These are phyloP conservation scores for Claviceps sp. DNA, from an alignment of 2,329 filamentous ascomycete genomes.

Conservation along the genomic window DNA sequence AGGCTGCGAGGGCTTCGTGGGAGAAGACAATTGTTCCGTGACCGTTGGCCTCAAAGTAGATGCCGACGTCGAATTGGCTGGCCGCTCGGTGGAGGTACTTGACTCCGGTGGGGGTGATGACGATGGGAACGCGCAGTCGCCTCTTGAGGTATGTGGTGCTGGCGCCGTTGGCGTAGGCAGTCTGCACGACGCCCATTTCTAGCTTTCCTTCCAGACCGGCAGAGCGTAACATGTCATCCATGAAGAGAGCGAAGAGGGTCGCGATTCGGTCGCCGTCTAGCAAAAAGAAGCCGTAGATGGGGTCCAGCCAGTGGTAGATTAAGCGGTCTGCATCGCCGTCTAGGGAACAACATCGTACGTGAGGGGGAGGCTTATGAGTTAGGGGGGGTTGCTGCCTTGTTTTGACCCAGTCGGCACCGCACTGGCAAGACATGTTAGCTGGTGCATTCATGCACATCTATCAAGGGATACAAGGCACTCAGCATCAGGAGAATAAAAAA, in stretches of 20 bases:
- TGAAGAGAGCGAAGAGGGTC: conserved; percentile 84
- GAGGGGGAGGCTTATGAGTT: conserved; percentile 60
- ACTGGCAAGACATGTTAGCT: conserved; percentile 34
- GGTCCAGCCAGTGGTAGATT: conserved; percentile 86
- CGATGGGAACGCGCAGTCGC: conserved; percentile 74
- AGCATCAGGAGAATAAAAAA: neutral
- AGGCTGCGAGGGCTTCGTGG: conserved; percentile 63
- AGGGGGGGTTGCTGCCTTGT: conserved; percentile 87
- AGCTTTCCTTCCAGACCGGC: conserved; percentile 69
- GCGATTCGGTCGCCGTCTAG: conserved; percentile 95
- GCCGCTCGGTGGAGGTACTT: conserved; percentile 98
- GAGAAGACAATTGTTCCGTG: conserved; percentile 96
- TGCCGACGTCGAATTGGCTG: conserved; percentile 83
- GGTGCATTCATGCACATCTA: no score
- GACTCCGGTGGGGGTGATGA: conserved; percentile 89
- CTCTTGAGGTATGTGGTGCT: conserved; percentile 87
- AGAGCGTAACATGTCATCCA: conserved; percentile 72
- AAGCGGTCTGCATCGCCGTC: conserved; percentile 93
- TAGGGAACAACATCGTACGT: conserved; percentile 75
- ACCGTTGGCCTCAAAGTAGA: conserved; percentile 98
- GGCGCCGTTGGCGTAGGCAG: conserved; percentile 92
- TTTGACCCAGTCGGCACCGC: conserved; percentile 94
- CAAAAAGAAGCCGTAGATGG: conserved; percentile 73
- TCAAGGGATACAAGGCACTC: neutral
- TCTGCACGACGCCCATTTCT: conserved; percentile 90